Base-by-base conservation (phyloP, 345 rosid species). In the Linum usitatissimum region DNA sequence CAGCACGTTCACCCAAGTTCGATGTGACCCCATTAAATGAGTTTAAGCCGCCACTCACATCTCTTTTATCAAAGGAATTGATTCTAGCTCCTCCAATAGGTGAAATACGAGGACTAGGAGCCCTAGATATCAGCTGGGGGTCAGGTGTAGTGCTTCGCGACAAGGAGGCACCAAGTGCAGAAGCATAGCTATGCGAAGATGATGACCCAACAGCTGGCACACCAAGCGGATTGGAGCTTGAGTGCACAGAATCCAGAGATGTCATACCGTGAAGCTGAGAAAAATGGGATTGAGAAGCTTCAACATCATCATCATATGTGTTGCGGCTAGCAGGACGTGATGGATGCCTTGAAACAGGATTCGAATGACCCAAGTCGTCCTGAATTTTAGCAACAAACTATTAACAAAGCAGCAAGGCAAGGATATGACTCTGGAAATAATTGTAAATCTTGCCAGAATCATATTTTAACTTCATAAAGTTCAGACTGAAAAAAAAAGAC, bases 141-240 rank as follows among this genome's bases (percentile, higher is more conserved):
- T 83, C 91, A 55, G 91, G 86, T 3, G 91, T 83, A 58, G 76
- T 64, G 65, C 83, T 83, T 67, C 91, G 77, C 4, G 88, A 86
- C 78, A 78, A 69, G 53, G 87, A 77, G 28, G 79, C 75, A 58
- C 84, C 88, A 64, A 79, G 71, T 57, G 88, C 83, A 55, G 88
- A 74, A 53, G 85, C 88, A 81, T 79, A 80, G 63, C 77, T 62
- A 64, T 78, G 83, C 56, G 84, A 76, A 65, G 78, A 70, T 6
- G 81, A 74, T 31, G 79, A 66, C 15, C 83, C 82, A 42, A 75
- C 61, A 53, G 69, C 57, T 64, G 74, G 18, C 18, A 62, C 15
- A 21, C 74, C 76, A 56, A 73, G 82, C 30, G 42, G 75, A 74
- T 63, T 78, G 64, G 79, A 64, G 60, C 61, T 58, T 71, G 75